Evolutionary conservation across 352 stramenopile genomes (phyloP), one percentile per base, ranked within the genome.

Genomic region (Pythium grandisporangium): DNA sequence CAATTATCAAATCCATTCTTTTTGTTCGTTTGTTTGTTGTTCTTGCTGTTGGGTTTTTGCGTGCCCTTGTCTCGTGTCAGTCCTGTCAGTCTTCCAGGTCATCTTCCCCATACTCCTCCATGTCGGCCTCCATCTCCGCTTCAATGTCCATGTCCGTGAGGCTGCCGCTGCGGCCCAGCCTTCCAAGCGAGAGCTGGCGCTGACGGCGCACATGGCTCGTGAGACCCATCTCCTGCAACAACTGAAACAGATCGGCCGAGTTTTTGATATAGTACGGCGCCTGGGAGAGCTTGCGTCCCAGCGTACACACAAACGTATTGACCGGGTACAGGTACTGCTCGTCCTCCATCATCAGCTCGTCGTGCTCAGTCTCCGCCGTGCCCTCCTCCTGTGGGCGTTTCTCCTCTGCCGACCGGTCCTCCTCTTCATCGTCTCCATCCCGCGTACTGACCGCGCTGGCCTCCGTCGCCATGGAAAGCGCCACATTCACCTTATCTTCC

Each of bases 181-280:
- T 69, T 16, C 62, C 58, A 46, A 74, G 63, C 2, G 75, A 84
- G 20, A 88, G 47, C 61, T 84, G 58, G 16, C 77, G 67, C 48
- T 87, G 77, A 33, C 73, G 69, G 17, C 71, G 77, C 39, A 87
- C 69, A 48, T 90, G 77, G 46, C 74, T 88, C 48, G 63, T 90
- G 43, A 90, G 74, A 2, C 77, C 77, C 77, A 90, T 90, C 29
- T 90, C 77, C 46, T 90, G 77, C 39, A 90, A 48, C 16, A 90
- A 45, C 49, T 90, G 77, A 45, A 84, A 88, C 44, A 90, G 57
- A 68, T 90, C 77, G 2, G 73, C 77, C 13, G 77, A 87, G 48
- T 90, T 90, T 61, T 90, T 90, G 56, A 92, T 87, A 51, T 67
- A 92, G 52, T 92, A 92, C 6, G 79, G 77, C 30, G 79, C 79